Evolutionary conservation across 768 basidiomycete species (phyloP).

Genomic region (Flagelloscypha sp.): DNA sequence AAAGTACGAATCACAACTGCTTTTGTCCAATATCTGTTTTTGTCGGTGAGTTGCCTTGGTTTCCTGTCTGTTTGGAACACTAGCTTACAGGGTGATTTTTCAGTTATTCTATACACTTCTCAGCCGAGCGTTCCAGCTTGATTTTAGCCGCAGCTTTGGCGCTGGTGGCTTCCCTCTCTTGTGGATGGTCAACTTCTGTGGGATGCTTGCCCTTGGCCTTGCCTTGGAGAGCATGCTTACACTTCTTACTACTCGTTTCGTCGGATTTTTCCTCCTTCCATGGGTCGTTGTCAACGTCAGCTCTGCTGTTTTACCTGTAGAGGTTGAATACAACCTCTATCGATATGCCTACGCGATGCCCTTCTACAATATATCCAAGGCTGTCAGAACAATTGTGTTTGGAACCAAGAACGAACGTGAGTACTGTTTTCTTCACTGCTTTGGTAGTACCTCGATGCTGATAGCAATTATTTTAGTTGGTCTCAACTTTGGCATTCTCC

Average conservation of each 20-base stretch:
- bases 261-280: slow-evolving; percentile 53
- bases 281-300: slow-evolving; percentile 64
- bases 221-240: slow-evolving; percentile 54
- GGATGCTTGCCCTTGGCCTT: slow-evolving; percentile 52
- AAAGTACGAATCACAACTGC: slow-evolving; percentile 1
- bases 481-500: slow-evolving; percentile 36
- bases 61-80: background rate
- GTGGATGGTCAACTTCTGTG: slow-evolving; percentile 58
- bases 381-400: slow-evolving; percentile 38
- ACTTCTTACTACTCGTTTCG: slow-evolving; percentile 40
- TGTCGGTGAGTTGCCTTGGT: slow-evolving; percentile 15
- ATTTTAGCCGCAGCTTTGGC: slow-evolving; percentile 44
- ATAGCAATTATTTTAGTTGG: slow-evolving; percentile 22
- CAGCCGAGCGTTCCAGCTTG: slow-evolving; percentile 53
- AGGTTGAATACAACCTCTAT: slow-evolving; percentile 43
- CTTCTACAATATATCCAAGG: slow-evolving; percentile 38
- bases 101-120: slow-evolving; percentile 53
- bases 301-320: slow-evolving; percentile 50
- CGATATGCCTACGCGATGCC: slow-evolving; percentile 41
- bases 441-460: background rate
- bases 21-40: background rate
- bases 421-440: slow-evolving; percentile 10
- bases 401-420: slow-evolving; percentile 33
- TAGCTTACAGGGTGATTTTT: background rate
- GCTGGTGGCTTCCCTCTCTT: slow-evolving; percentile 49